Evolutionary conservation across 2,329 filamentous ascomycete genomes (phyloP).

Genomic region (Lasiodiplodia sp.): DNA sequence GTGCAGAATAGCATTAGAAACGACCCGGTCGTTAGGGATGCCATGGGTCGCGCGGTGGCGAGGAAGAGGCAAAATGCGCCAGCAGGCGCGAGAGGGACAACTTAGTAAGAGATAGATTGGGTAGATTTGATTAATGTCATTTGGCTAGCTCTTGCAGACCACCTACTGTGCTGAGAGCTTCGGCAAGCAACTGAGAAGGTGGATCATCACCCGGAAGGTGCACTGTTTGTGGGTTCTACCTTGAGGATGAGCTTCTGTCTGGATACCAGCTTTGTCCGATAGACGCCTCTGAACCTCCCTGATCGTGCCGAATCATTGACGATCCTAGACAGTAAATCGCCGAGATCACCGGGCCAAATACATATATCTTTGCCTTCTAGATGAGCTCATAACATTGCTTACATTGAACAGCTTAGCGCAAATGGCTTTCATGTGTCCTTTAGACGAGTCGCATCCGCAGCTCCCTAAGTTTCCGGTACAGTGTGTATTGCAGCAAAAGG

Average conservation of each 20-base stretch:
- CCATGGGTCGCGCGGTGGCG: slow-evolving; percentile 72
- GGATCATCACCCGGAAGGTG: neutral
- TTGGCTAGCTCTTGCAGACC: slow-evolving; percentile 54
- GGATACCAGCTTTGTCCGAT: too few species aligned
- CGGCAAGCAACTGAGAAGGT: neutral
- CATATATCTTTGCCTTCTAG: too few species aligned
- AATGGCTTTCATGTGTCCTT: too few species aligned
- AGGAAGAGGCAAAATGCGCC: slow-evolving; percentile 69
- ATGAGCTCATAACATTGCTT: too few species aligned
- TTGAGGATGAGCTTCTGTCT: neutral
- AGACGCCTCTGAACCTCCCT: too few species aligned
- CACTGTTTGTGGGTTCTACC: neutral
- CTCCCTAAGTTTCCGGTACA: too few species aligned
- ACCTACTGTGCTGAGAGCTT: slow-evolving; percentile 35
- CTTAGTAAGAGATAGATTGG: slow-evolving; percentile 27
- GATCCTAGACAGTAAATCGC: too few species aligned
- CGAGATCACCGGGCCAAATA: too few species aligned
- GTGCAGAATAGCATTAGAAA: slow-evolving; percentile 83
- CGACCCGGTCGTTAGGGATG: slow-evolving; percentile 83
- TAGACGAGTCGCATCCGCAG: too few species aligned
- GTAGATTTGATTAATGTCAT: neutral
- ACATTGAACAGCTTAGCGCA: too few species aligned
- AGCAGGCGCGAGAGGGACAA: slow-evolving; percentile 58
- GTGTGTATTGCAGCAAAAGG: too few species aligned
- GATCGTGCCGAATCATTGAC: too few species aligned